These are phyloP conservation scores for Citrus maxima DNA, from an alignment of 345 rosid genomes.

Conservation along the genomic window DNA sequence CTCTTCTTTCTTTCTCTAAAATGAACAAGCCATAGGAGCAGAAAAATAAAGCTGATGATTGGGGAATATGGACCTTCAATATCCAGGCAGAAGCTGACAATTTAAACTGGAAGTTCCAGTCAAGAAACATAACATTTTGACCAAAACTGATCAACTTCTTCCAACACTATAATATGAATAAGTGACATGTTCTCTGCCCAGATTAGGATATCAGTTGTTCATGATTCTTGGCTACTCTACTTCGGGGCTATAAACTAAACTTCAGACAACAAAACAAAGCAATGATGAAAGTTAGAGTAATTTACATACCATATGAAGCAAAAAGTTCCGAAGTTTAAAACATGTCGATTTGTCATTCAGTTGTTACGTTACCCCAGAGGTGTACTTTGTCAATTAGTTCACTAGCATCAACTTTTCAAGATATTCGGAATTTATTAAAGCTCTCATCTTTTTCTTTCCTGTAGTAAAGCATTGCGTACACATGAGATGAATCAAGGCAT, in stretches of 20 bases:
- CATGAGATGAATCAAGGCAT: not conserved
- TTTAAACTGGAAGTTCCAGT: not conserved
- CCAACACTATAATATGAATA: not conserved
- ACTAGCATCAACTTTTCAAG: not conserved
- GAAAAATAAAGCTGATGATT: not conserved
- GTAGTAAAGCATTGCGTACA: conserved; percentile 15
- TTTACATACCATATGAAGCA: not conserved
- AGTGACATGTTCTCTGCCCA: not conserved
- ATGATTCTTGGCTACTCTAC: not conserved
- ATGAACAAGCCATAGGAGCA: not conserved
- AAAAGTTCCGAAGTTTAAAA: not conserved
- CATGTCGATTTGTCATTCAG: not conserved
- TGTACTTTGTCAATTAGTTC: not conserved
- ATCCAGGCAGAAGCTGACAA: not conserved
- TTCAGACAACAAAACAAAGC: not conserved
- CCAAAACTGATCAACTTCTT: not conserved
- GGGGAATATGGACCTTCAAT: not conserved
- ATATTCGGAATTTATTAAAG: not conserved
- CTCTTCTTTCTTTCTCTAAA: not conserved
- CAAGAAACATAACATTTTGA: not conserved
- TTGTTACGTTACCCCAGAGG: not conserved
- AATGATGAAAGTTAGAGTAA: not conserved
- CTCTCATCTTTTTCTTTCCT: not conserved
- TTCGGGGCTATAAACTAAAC: not conserved
- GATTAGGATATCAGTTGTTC: not conserved